Evolutionary conservation across 2,329 filamentous ascomycete species (phyloP), one percentile per base, ranked within the genome.

Genomic region (Onygenales sp.): DNA sequence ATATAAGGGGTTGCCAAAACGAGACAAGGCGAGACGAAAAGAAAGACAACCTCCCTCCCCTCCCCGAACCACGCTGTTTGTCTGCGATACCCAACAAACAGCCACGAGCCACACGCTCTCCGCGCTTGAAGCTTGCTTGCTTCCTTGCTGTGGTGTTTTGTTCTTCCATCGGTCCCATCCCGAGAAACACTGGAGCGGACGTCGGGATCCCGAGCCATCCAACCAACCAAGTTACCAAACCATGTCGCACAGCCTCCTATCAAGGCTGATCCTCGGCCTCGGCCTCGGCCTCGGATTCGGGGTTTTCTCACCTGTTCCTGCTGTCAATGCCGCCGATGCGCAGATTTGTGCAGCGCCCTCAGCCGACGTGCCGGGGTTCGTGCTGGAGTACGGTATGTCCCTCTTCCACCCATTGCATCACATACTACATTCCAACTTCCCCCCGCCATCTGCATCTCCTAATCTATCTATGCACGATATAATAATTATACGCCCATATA

Each of bases 321-420:
- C 21, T 8, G 44, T 47, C 44, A 21, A 47, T 47, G 44, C 44
- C 3, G n/a, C 27, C 14, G 27, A 13, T 31, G 21, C 27, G 2
- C 14, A 21, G 14, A 9, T 3, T 7, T 47, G 44, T n/a, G 31
- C 3, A 14, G n/a, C 46, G 35, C 14, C 6, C 7, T 39, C 21
- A 6, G n/a, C 14, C 33, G 3, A 8, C 27, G 8, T 79, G 9
- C 74, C 74, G 2, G 62, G 64, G 38, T 77, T 70, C 64, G 72
- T 74, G 17, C 57, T 74, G 10, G 69, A 73, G 48, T 76, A 76
- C 61, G 75, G 75, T 76, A 63, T 55, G 61, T 51, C 46, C 45
- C 41, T 5, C 31, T 6, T 46, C 11, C 9, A 14, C 2, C 13
- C 17, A 17, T 17, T 17, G 9, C 36, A 38, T 41, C 36, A 3